These are phyloP conservation scores for Grosmannia serpens DNA, from an alignment of 2,329 filamentous ascomycete genomes.

Conservation along the genomic window DNA sequence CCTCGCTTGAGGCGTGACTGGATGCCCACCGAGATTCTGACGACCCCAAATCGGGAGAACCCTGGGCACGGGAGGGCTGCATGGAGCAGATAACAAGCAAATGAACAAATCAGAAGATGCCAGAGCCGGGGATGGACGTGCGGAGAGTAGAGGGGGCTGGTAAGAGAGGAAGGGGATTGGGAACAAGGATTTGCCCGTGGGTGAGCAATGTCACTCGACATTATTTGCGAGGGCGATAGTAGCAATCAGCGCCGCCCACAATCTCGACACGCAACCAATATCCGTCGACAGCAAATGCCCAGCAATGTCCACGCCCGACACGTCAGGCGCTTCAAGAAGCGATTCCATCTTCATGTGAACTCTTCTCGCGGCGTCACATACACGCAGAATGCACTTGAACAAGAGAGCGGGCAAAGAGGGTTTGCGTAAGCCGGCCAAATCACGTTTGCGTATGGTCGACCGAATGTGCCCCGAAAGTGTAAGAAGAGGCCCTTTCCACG, in stretches of 20 bases:
- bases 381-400: neutral
- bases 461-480: neutral
- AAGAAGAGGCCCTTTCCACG: neutral
- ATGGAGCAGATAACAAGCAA: neutral
- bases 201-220: neutral
- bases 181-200: neutral
- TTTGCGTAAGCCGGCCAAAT: neutral
- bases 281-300: neutral
- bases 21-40: neutral
- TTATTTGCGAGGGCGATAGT: neutral
- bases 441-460: neutral
- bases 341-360: neutral
- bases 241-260: neutral
- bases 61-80: neutral
- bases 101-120: neutral
- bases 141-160: neutral
- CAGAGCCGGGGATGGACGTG: too few species aligned
- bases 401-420: neutral
- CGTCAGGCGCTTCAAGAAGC: neutral
- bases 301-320: neutral
- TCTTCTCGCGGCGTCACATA: neutral
- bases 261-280: neutral
- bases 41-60: neutral
- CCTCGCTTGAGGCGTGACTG: neutral
- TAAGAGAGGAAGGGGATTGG: neutral